Evolutionary conservation across 2,329 filamentous ascomycete species (phyloP), one percentile per base, ranked within the genome.

Genomic region (Paracamarosporium sp.): DNA sequence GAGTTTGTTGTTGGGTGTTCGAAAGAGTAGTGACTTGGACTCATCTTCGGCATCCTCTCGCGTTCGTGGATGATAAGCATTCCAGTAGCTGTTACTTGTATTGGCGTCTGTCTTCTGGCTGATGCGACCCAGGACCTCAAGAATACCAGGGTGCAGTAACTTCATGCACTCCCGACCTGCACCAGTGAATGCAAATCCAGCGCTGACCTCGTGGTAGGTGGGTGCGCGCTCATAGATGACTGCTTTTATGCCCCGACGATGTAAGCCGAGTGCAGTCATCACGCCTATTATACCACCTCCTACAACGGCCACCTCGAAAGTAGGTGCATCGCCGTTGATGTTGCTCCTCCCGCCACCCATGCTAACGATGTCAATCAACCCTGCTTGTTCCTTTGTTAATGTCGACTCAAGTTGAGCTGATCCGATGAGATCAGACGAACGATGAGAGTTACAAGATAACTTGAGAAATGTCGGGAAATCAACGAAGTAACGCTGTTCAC

Each of bases 1-100:
- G 25, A 58, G 41, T 20, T 55, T 9, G 38, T 43, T 41, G 25
- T 38, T 50, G 22, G 40, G 17, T 25, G 24, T 33, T 5, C 13
- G 15, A 30, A 58, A 59, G 44, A 59, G 53, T n/a, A 59, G 45
- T 28, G 7, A 7, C 13, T 38, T 38, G 17, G 6, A 7, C 35
- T 38, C 35, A 38, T 7, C 6, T 17, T 38, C 35, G 9, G 35
- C 35, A 7, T 38, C 35, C 17, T 38, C 35, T n/a, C n/a, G 9
- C 11, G 35, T 38, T 7, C n/a, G 9, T 8, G 35, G 35, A n/a
- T 56, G 35, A 20, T 30, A 56, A 4, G 30, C 54, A 24, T 60
- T 48, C 54, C 54, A 56, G 44, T 60, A 56, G 45, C 45, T 24
- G 43, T 38, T 38, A n/a, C 35, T 56, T 13, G 22, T 44, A n/a